Base-by-base conservation (phyloP, 108 stramenopile genomes). In the Thalassiosira profunda region DNA sequence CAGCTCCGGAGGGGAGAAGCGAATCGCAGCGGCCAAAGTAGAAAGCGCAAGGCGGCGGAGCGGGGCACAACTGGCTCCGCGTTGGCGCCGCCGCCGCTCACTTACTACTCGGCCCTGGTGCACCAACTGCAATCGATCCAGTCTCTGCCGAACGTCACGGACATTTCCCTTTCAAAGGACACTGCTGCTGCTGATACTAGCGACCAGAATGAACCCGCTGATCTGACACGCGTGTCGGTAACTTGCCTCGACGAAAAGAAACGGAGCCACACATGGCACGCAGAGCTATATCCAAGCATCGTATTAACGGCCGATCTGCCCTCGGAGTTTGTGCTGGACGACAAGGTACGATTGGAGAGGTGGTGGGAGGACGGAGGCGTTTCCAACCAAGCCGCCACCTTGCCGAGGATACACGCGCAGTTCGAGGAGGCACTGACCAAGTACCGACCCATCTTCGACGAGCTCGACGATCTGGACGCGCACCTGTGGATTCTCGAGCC, bases 401-500 rank as follows among this genome's bases (percentile, higher is more conserved):
- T 76, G 20, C 67, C 40, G 21, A 26, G 65, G 63, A 69, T 68
- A 36, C 75, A 76, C 30, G 35, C 40, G 24, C 55, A 59, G 30
- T 77, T 77, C 28, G 58, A 64, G 52, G 29, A 47, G 24, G 61
- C 57, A 21, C 10, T 80, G 2, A 20, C 54, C 20, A 75, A 34
- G 14, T 75, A 79, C 57, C 82, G 76, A 70, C 46, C 47, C 8
- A 33, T 83, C 3, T 83, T 77, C 30, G 56, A 79, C 47, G 82
- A 83, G 43, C 43, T 83, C 8, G 82, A 79, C 52, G 72, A 79
- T 61, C 48, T 83, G 3, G 82, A 83, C 47, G 48, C 70, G 5
- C 40, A 76, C 33, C 26, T 79, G 9, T 79, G 72, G 72, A 61
- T 83, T 21, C 68, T 83, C 9, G 82, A 83, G 54, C 78, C 82